Percentiles rank a stretch among this genome's conserved stretches.
These are phyloP conservation scores for Sequoia sempervirens DNA, from an alignment of 75 land plant genomes.

Conservation along the genomic window DNA sequence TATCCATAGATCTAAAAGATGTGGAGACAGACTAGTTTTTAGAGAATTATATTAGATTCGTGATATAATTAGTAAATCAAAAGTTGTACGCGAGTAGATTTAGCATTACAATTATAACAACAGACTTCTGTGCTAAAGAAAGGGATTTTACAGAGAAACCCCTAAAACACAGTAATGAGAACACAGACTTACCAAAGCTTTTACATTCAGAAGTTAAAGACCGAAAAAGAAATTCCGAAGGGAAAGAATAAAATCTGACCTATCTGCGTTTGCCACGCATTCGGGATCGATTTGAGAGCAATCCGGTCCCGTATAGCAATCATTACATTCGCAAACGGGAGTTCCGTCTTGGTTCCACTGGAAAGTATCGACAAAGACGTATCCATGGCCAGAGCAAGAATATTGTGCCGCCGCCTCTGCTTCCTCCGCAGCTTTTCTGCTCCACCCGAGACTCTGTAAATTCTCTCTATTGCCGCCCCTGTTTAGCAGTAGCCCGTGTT, in stretches of 20 bases:
- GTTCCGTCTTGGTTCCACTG: constrained; percentile 16
- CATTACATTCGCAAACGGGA: not conserved
- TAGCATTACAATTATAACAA: too few relatives aligned
- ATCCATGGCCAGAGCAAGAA: constrained; percentile 51
- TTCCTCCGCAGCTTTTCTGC: not conserved
- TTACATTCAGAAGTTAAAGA: too few relatives aligned
- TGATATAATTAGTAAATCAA: too few relatives aligned
- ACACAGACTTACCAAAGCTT: too few relatives aligned
- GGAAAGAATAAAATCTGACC: not conserved
- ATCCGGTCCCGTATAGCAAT: constrained; percentile 15
- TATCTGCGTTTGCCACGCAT: not conserved
- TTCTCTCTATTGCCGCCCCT: not conserved
- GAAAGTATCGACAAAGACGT: constrained; percentile 22
- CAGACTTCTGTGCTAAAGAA: too few relatives aligned
- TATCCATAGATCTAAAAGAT: too few relatives aligned
- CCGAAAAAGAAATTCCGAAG: too few relatives aligned
- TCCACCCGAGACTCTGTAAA: constrained; percentile 29
- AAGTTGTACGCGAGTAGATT: too few relatives aligned
- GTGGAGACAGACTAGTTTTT: too few relatives aligned
- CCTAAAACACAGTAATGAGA: too few relatives aligned
- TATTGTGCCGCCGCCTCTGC: constrained; percentile 34
- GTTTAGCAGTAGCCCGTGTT: not conserved
- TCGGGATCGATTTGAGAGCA: constrained; percentile 13
- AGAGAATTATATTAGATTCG: too few relatives aligned
- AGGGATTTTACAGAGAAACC: too few relatives aligned